phyloP scores from a whole-genome alignment of 1,284 basidiomycete species.

The Sanghuangporus sanghuang region DNA sequence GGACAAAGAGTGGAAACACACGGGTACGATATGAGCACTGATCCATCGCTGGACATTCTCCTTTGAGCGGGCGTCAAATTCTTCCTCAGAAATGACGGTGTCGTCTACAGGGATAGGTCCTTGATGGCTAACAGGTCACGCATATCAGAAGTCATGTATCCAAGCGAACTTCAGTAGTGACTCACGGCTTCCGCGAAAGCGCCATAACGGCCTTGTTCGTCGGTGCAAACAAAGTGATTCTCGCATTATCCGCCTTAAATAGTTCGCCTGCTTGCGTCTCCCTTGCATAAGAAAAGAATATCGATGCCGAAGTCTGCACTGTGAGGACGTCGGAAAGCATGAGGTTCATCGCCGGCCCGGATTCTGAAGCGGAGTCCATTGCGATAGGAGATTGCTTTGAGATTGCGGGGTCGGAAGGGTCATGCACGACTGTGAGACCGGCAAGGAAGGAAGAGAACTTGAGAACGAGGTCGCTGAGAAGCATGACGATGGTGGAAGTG shows the following conservation, averaged over 20 bases:
- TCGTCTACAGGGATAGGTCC: constrained; percentile 38
- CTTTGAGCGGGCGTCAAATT: constrained; percentile 53
- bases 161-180: constrained; percentile 17
- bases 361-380: constrained; percentile 23
- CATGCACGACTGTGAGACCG: constrained; percentile 1
- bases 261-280: constrained; percentile 55
- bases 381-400: constrained; percentile 25
- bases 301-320: constrained; percentile 63
- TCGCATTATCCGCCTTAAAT: constrained; percentile 35
- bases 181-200: constrained; percentile 68
- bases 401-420: neutral
- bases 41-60: constrained; percentile 69
- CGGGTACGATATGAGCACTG: constrained; percentile 68
- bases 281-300: constrained; percentile 76
- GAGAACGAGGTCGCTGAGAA: constrained; percentile 3
- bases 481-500: neutral
- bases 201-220: constrained; percentile 81
- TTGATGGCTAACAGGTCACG: constrained; percentile 44
- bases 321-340: constrained; percentile 68
- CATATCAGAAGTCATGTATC: neutral
- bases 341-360: constrained; percentile 32
- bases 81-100: constrained; percentile 53
- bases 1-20: constrained; percentile 30
- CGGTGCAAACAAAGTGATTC: constrained; percentile 63
- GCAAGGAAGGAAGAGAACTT: constrained; percentile 9